These are phyloP conservation scores for Wickerhamiella sergipiensis DNA, from an alignment of 805 yeast species.

Conservation along the genomic window DNA sequence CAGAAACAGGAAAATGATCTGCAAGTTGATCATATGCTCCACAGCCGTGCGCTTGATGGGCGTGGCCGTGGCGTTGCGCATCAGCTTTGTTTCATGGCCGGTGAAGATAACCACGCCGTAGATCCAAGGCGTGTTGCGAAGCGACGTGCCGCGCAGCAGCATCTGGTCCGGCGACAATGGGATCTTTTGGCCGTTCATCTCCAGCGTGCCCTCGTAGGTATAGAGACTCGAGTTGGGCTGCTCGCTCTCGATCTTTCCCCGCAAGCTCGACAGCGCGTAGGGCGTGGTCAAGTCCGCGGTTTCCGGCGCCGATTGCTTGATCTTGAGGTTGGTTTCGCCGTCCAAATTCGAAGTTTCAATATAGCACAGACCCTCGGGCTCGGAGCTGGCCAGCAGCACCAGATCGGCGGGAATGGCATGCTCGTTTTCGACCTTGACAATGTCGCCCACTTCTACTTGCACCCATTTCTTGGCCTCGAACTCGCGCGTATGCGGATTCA, in stretches of 20 bases:
- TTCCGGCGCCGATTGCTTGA: slow-evolving; percentile 75
- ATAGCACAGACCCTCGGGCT: slow-evolving; percentile 95
- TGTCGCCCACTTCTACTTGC: slow-evolving; percentile 80
- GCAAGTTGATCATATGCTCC: slow-evolving; percentile 86
- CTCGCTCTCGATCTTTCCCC: slow-evolving; percentile 63
- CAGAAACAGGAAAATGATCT: slow-evolving; percentile 75
- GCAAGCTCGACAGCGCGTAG: slow-evolving; percentile 34
- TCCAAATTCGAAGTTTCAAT: slow-evolving; percentile 95
- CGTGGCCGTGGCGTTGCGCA: slow-evolving; percentile 98
- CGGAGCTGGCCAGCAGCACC: slow-evolving; percentile 74
- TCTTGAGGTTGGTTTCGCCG: slow-evolving; percentile 94
- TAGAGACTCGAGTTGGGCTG: slow-evolving; percentile 88
- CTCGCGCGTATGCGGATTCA: slow-evolving; percentile 41
- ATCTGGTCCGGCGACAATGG: slow-evolving; percentile 85
- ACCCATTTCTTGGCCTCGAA: slow-evolving; percentile 70
- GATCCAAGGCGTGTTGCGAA: slow-evolving; percentile 90
- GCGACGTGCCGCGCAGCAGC: slow-evolving; percentile 85
- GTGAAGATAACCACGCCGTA: slow-evolving; percentile 90
- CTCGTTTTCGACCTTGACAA: slow-evolving; percentile 70
- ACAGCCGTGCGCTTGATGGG: slow-evolving; percentile 96
- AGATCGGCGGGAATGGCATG: slow-evolving; percentile 93
- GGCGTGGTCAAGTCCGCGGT: slow-evolving; percentile 59
- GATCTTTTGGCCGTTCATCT: slow-evolving; percentile 29
- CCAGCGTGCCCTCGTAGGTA: slow-evolving; percentile 83
- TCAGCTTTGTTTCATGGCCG: slow-evolving; percentile 94